Evolutionary conservation across 1,284 basidiomycete species (phyloP), one percentile per base, ranked within the genome.

Genomic region (Acaromyces ingoldii): DNA sequence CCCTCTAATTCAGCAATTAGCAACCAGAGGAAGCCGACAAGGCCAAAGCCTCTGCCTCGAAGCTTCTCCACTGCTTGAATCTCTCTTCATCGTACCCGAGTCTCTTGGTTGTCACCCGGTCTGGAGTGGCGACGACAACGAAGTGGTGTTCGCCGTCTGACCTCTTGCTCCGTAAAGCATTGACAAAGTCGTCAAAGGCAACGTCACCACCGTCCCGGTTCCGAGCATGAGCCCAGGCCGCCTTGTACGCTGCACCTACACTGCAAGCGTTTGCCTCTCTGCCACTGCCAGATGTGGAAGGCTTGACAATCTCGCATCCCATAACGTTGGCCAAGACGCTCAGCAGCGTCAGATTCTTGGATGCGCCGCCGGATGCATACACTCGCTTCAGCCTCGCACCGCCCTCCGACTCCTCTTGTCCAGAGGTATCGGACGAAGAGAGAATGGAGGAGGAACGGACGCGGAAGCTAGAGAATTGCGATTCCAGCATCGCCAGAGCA

Each of bases 301-400:
- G 67, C 30, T 60, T 61, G 48, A 60, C 58, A n/a, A 74, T 58
- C 29, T 62, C 53, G 48, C 63, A 63, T 25, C 81, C 82, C 52
- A 92, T 85, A 7, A 90, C 80, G 74, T 91, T 86, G 17, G 89
- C 86, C 31, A 85, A 84, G 44, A 89, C 76, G 63, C 87, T 85
- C 28, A 84, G 81, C 68, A 91, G 87, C 29, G 83, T 82, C 30
- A 78, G 76, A 74, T 92, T 92, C 6, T 81, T 81, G 4, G 86
- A 87, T 0, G 87, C 85, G 15, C 89, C 89, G 24, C 89, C 89
- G 0, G 87, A 86, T 29, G 89, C 80, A 56, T 90, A 84, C 47
- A 91, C 81, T 24, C 87, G 80, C 43, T 81, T 80, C 26, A 90
- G 79, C 0, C 47, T 30, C 24, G 22, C 37, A 25, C 29, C 34